Base-by-base conservation (phyloP, 306 rosid species). In the Boehmeria nivea region DNA sequence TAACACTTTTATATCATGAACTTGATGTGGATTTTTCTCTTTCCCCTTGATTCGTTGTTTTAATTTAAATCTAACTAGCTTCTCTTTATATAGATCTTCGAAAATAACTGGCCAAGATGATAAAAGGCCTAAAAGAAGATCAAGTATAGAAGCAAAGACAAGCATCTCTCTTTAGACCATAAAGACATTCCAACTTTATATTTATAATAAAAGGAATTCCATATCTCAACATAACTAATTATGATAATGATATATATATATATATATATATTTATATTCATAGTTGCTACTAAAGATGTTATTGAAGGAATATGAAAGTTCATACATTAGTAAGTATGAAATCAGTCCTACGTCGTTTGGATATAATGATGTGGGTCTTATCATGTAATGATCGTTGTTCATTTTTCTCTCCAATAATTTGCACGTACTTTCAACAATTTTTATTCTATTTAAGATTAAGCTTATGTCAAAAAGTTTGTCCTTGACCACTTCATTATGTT, bases 141-240 rank as follows among this genome's bases (percentile, higher is more conserved):
- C 61, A 68, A 59, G 50, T 44, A 31, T 31, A 51, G 47, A 63
- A 64, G 38, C 56, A 67, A 65, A 54, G 59, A 61, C 50, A 64
- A 72, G 73, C 68, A 53, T 39, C 75, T 47, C 61, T 42, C 64
- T 66, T 68, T 66, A 72, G 51, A 33, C 72, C 70, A 68, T 57
- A 68, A 61, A 69, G 54, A 72, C 48, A 18, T 65, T 22, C 25
- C 20, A n/a, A 37, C 66, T 67, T 67, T 67, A 51, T 34, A 59
- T 40, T 40, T 11, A 40, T 9, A 16, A 14, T 54, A 28, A 18
- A 51, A 57, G 43, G 28, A 21, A 58, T 33, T 9, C 11, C 38
- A 44, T 27, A 18, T 23, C 16, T 43, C 18, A 6, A 42, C 17
- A 31, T 34, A 52, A 27, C 13, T 17, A 34, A 27, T 31, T n/a